Conservation (phyloP, 2,329 filamentous ascomycete species). For the Alternaria metachromatica region DNA sequence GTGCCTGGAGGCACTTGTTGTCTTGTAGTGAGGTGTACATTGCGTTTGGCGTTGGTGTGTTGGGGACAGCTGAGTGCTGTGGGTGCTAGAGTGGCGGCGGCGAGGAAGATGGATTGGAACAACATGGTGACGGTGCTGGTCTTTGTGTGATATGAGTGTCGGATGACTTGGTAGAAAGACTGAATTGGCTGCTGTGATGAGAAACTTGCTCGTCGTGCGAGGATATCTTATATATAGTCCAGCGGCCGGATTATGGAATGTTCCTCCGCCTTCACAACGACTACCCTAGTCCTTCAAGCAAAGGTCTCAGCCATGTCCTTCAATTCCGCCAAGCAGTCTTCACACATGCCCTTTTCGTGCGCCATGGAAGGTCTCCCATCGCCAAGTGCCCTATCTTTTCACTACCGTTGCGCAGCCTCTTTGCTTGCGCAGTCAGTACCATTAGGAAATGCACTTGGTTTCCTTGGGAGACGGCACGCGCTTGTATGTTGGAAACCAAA, state of each 20-base stretch:
- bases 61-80: slow-evolving; percentile 18
- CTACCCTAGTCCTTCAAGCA: not conserved
- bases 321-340: not conserved
- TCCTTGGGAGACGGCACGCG: not conserved
- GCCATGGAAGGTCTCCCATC: not conserved
- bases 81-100: slow-evolving; percentile 9
- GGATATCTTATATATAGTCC: not conserved
- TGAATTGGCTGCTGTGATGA: not conserved
- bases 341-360: not conserved
- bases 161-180: not conserved
- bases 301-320: not conserved
- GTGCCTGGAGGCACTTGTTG: slow-evolving; percentile 4
- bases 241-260: not conserved
- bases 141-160: not conserved
- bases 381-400: not conserved
- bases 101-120: slow-evolving; percentile 11
- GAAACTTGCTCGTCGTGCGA: not conserved
- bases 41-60: slow-evolving; percentile 21
- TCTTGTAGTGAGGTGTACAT: slow-evolving; percentile 7
- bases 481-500: not conserved
- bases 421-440: not conserved
- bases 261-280: not conserved
- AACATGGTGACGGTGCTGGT: slow-evolving; percentile 12
- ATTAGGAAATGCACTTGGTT: not conserved
- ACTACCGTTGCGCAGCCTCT: not conserved